Evolutionary conservation across 2,329 filamentous ascomycete genomes (phyloP).

Genomic region (Fusarium sarcochroum): DNA sequence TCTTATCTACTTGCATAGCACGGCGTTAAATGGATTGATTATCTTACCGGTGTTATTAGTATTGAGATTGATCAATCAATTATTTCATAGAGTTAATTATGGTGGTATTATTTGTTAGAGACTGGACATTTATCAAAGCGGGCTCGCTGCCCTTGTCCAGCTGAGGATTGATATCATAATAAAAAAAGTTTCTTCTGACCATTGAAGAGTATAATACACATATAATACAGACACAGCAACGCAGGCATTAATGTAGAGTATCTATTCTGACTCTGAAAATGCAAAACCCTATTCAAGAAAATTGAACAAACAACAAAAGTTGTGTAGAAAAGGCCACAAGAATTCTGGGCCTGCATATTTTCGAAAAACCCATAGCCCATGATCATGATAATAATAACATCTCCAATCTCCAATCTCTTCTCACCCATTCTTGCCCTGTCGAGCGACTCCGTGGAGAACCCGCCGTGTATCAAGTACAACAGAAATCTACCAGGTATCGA

Average conservation of each 20-base stretch:
- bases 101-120: slow-evolving; percentile 6
- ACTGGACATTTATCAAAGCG: neutral
- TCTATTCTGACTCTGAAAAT: slow-evolving; percentile 41
- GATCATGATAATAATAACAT: slow-evolving; percentile 45
- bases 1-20: slow-evolving; percentile 43
- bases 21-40: slow-evolving; percentile 37
- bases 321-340: slow-evolving; percentile 39
- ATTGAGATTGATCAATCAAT: neutral
- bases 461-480: slow-evolving; percentile 37
- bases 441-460: slow-evolving; percentile 19
- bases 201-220: neutral
- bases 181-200: neutral
- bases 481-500: slow-evolving; percentile 27
- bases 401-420: slow-evolving; percentile 30
- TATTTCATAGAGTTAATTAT: neutral
- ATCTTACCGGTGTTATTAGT: neutral
- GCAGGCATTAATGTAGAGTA: slow-evolving; percentile 26
- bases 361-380: slow-evolving; percentile 47
- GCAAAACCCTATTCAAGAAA: slow-evolving; percentile 47
- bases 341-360: slow-evolving; percentile 36
- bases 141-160: slow-evolving; percentile 6
- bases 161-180: neutral
- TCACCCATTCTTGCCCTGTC: slow-evolving; percentile 22
- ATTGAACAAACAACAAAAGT: slow-evolving; percentile 35
- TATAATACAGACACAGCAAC: slow-evolving; percentile 1